phyloP scores from a whole-genome alignment of 2,329 filamentous ascomycete species.

The Tolypocladium sp. region DNA sequence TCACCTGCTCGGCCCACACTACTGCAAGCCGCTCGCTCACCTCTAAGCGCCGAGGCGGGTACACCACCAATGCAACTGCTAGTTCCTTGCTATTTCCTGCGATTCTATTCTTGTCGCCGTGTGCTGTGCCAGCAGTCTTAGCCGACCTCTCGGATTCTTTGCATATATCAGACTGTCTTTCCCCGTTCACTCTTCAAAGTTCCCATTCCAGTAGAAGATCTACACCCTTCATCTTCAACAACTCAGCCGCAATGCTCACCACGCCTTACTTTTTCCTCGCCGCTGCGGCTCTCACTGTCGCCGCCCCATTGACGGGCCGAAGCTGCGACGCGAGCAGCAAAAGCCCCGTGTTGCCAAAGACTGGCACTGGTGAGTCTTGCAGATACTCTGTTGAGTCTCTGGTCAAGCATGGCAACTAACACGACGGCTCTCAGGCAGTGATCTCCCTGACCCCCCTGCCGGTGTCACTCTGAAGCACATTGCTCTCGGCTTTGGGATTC shows the following conservation, averaged over 20 bases:
- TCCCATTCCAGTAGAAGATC: slow-evolving; percentile 6
- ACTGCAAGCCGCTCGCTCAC: slow-evolving; percentile 9
- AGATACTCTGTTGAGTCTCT: not conserved
- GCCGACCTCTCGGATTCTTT: not conserved
- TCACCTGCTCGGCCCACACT: not conserved
- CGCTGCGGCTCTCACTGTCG: slow-evolving; percentile 17
- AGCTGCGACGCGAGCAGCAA: not conserved
- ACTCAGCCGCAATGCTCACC: slow-evolving; percentile 18
- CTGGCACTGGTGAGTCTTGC: slow-evolving; percentile 23
- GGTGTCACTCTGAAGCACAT: slow-evolving; percentile 40
- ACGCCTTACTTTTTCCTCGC: slow-evolving; percentile 23
- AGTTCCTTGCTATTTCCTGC: not conserved
- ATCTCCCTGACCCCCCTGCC: slow-evolving; percentile 34
- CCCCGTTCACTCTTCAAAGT: not conserved
- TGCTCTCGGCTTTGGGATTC: slow-evolving; percentile 53
- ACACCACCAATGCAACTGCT: slow-evolving; percentile 6
- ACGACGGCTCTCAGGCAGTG: slow-evolving; percentile 18
- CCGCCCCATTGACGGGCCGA: not conserved
- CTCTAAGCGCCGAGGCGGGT: slow-evolving; percentile 15
- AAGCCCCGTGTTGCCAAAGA: slow-evolving; percentile 26
- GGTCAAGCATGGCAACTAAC: slow-evolving; percentile 7
- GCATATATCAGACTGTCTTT: slow-evolving; percentile 6
- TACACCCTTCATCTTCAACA: slow-evolving; percentile 4
- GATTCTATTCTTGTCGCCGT: slow-evolving; percentile 9
- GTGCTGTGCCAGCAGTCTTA: not conserved